phyloP scores from a whole-genome alignment of 352 stramenopile species.

The Phytopythium boreale region DNA sequence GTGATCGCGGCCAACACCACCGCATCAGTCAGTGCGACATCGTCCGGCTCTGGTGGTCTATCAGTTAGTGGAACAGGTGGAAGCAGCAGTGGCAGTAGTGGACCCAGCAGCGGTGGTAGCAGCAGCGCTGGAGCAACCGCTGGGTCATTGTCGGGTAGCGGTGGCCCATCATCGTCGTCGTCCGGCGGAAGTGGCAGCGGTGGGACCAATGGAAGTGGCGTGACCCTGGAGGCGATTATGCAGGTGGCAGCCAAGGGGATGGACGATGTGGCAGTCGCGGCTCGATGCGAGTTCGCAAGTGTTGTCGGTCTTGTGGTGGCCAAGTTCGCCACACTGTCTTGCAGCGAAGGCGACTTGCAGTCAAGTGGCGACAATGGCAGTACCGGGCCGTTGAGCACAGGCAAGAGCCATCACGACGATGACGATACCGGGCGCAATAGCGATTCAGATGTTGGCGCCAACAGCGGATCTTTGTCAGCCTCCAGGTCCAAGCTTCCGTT shows the following conservation, averaged over 20 bases:
- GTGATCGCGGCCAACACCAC: conserved; percentile 59
- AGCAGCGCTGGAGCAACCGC: conserved; percentile 9
- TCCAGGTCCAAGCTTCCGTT: conserved; percentile 66
- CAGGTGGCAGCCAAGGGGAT: conserved; percentile 71
- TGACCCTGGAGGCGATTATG: conserved; percentile 71
- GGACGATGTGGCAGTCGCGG: conserved; percentile 54
- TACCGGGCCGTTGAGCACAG: conserved; percentile 11
- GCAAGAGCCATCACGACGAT: conserved; percentile 9
- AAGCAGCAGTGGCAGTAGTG: conserved; percentile 17
- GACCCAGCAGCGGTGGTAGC: conserved; percentile 9
- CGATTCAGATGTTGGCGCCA: neutral
- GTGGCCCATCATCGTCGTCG: conserved; percentile 1
- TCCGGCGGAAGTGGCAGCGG: conserved; percentile 5
- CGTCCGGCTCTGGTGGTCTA: conserved; percentile 9
- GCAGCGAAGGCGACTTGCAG: conserved; percentile 45
- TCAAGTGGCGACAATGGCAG: conserved; percentile 10
- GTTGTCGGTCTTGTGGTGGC: conserved; percentile 77
- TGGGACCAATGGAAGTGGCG: conserved; percentile 12
- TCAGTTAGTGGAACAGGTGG: conserved; percentile 9
- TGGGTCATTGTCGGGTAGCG: conserved; percentile 1
- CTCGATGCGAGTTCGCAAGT: conserved; percentile 3
- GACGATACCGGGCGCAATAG: conserved; percentile 11
- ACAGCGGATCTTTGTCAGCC: neutral
- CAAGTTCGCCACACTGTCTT: conserved; percentile 57
- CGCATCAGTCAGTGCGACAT: conserved; percentile 11